phyloP scores from a whole-genome alignment of 2,329 filamentous ascomycete species.

The Aureobasidium subglaciale region DNA sequence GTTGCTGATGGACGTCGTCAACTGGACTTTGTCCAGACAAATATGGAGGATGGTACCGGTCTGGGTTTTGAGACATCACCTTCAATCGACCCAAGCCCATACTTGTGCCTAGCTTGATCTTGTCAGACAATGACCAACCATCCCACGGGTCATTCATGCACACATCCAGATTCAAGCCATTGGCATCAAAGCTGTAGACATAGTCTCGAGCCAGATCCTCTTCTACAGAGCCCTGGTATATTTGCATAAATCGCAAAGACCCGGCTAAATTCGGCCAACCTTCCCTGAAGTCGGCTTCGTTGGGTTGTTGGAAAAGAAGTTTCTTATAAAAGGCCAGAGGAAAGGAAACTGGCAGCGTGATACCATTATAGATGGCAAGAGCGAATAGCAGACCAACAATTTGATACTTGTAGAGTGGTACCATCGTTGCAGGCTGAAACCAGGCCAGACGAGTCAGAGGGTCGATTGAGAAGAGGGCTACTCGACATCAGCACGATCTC shows the following conservation, averaged over 20 bases:
- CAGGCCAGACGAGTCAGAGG: constrained; percentile 70
- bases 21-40: too few species aligned
- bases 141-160: constrained; percentile 38
- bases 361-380: constrained; percentile 84
- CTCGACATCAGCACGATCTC: background rate
- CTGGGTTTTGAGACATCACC: background rate
- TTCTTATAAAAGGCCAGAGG: constrained; percentile 78
- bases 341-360: constrained; percentile 85
- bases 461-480: constrained; percentile 71
- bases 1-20: too few species aligned
- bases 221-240: constrained; percentile 72
- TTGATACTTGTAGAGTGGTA: constrained; percentile 85
- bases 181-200: constrained; percentile 66
- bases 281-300: constrained; percentile 69
- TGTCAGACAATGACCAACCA: constrained; percentile 3
- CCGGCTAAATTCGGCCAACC: constrained; percentile 79
- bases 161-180: constrained; percentile 47
- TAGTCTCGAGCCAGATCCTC: constrained; percentile 81
- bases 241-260: constrained; percentile 63
- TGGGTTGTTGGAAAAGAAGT: constrained; percentile 58
- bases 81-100: constrained; percentile 1
- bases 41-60: constrained; percentile 15
- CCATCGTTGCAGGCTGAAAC: constrained; percentile 76
- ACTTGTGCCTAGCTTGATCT: constrained; percentile 1
- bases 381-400: constrained; percentile 82